phyloP scores from a whole-genome alignment of 129 eudicot genomes.

The Ambrosia trifida region DNA sequence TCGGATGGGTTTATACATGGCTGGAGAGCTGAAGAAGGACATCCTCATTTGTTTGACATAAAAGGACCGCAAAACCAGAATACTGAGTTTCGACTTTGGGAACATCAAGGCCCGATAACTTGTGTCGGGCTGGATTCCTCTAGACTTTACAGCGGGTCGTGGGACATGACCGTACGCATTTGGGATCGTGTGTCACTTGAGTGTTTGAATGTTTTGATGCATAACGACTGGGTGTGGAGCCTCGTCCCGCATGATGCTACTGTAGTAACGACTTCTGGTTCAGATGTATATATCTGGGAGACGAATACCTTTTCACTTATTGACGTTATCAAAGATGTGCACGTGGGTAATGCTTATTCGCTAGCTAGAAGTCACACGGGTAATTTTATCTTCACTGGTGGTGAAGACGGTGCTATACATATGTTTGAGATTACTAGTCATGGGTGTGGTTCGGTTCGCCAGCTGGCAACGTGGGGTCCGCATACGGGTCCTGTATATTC shows the following conservation, averaged over 20 bases:
- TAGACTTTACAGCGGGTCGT: conserved; percentile 83
- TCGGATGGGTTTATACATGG: conserved; percentile 91
- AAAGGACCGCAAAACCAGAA: conserved; percentile 44
- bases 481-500: conserved; percentile 79
- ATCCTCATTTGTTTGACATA: conserved; percentile 69
- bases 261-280: conserved; percentile 73
- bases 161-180: conserved; percentile 89
- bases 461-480: conserved; percentile 80
- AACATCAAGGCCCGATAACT: conserved; percentile 84
- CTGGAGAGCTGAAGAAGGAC: conserved; percentile 86
- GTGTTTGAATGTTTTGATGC: conserved; percentile 66
- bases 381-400: conserved; percentile 81
- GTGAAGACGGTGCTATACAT: conserved; percentile 82
- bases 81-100: conserved; percentile 80
- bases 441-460: conserved; percentile 29
- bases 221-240: conserved; percentile 91
- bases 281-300: conserved; percentile 85
- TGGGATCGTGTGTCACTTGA: conserved; percentile 67
- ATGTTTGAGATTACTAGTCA: conserved; percentile 69
- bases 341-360: conserved; percentile 67
- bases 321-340: conserved; percentile 46
- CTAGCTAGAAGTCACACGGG: conserved; percentile 91
- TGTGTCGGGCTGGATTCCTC: conserved; percentile 72
- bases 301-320: conserved; percentile 45
- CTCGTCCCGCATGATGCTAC: conserved; percentile 73